phyloP scores from a whole-genome alignment of 805 yeast genomes.

The Candida pseudoglaebosa region DNA sequence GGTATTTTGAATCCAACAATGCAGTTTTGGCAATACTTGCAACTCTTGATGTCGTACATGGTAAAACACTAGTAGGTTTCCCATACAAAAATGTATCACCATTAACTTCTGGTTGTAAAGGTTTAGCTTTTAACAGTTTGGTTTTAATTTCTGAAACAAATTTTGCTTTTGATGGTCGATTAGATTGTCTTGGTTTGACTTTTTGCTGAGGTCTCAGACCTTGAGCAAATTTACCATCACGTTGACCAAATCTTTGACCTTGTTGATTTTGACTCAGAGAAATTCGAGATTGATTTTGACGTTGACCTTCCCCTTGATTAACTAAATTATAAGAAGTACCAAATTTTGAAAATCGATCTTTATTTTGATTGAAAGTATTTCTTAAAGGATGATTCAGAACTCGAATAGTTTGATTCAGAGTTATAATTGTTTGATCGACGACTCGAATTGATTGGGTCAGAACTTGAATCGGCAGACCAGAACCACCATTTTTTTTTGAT shows the following conservation, averaged over 20 bases:
- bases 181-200: conserved; percentile 2
- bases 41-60: conserved; percentile 28
- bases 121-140: conserved; percentile 3
- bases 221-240: not conserved
- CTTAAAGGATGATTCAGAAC: conserved; percentile 4
- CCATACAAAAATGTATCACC: conserved; percentile 34
- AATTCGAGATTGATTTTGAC: not conserved
- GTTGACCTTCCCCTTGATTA: not conserved
- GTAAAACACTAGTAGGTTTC: conserved; percentile 27
- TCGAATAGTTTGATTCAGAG: conserved; percentile 1
- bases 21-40: conserved; percentile 39
- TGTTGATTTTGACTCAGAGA: not conserved
- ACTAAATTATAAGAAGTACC: not conserved
- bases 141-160: conserved; percentile 7
- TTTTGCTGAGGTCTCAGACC: not conserved
- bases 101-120: conserved; percentile 7
- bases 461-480: no score
- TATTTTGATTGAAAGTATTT: conserved; percentile 2
- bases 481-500: no score
- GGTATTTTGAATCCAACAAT: conserved; percentile 37
- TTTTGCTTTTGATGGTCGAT: not conserved
- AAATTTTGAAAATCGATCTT: not conserved
- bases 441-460: no score
- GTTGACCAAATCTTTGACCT: not conserved
- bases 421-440: not conserved